Evolutionary conservation across 2,329 filamentous ascomycete genomes (phyloP).

Genomic region (Aspergillus sojae): DNA sequence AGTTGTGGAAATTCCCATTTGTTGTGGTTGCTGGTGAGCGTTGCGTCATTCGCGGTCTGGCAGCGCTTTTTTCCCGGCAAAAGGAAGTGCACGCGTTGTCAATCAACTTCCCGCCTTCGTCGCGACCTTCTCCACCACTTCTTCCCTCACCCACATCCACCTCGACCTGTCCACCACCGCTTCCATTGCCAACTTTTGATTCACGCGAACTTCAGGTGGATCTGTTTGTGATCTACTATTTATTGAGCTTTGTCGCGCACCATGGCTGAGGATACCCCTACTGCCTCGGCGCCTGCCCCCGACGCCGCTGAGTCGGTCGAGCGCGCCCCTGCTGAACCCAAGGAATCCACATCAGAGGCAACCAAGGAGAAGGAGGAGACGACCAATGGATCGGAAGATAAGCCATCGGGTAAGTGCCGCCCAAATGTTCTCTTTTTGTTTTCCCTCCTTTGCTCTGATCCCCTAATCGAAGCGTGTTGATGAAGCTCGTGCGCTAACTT

Average conservation of each 20-base stretch:
- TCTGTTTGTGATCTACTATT: slow-evolving; percentile 14
- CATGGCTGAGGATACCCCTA: slow-evolving; percentile 45
- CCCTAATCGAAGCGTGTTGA: background rate
- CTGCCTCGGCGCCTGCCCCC: slow-evolving; percentile 33
- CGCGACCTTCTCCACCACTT: slow-evolving; percentile 33
- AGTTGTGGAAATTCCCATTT: slow-evolving; percentile 6
- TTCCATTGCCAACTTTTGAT: slow-evolving; percentile 16
- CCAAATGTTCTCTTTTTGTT: background rate
- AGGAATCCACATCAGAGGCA: slow-evolving; percentile 25
- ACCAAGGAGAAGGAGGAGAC: slow-evolving; percentile 28
- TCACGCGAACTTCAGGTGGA: slow-evolving; percentile 16
- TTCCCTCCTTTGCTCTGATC: background rate
- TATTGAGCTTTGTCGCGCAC: slow-evolving; percentile 27
- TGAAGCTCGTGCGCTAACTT: slow-evolving; percentile 14
- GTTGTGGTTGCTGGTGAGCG: slow-evolving; percentile 19
- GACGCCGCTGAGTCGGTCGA: slow-evolving; percentile 31
- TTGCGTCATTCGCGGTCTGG: slow-evolving; percentile 28
- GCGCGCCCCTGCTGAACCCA: slow-evolving; percentile 32
- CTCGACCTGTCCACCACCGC: slow-evolving; percentile 25
- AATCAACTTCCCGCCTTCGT: slow-evolving; percentile 31
- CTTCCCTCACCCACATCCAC: slow-evolving; percentile 29
- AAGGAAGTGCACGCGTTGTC: slow-evolving; percentile 30
- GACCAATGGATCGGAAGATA: slow-evolving; percentile 31
- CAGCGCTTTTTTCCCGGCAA: slow-evolving; percentile 17
- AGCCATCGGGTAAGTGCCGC: slow-evolving; percentile 33